A percentile compares a stretch with the other conserved stretches of the same genome.
These are phyloP conservation scores for Phytophthora melonis DNA, from an alignment of 352 stramenopile genomes.

Conservation along the genomic window DNA sequence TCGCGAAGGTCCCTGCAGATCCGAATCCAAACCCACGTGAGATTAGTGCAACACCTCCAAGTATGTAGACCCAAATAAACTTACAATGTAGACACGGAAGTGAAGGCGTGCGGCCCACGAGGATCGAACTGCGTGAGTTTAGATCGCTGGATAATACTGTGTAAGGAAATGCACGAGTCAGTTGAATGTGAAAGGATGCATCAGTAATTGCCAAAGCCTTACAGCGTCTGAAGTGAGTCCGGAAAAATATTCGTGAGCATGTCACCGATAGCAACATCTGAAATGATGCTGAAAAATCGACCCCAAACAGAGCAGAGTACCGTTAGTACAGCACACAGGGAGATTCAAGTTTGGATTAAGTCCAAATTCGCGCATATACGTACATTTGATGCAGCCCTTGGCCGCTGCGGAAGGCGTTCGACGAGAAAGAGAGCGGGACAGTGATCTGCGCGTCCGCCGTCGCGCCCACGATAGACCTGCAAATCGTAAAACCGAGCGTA, in stretches of 20 bases:
- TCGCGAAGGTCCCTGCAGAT: slow-evolving; percentile 65
- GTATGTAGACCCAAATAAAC: slow-evolving; percentile 22
- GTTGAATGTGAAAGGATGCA: background rate
- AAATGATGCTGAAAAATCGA: slow-evolving; percentile 46
- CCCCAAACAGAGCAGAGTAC: background rate
- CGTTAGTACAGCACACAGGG: slow-evolving; percentile 5
- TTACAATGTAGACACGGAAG: slow-evolving; percentile 63
- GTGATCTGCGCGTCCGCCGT: slow-evolving; percentile 57
- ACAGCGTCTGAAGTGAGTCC: slow-evolving; percentile 63
- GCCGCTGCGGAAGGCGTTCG: slow-evolving; percentile 56
- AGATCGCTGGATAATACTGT: slow-evolving; percentile 71
- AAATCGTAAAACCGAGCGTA: slow-evolving; percentile 23
- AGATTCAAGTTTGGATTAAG: no score
- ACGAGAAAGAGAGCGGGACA: slow-evolving; percentile 67
- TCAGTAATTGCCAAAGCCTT: slow-evolving; percentile 15
- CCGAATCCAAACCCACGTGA: background rate
- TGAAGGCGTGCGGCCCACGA: slow-evolving; percentile 51
- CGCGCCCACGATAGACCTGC: slow-evolving; percentile 65
- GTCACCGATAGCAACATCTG: slow-evolving; percentile 67
- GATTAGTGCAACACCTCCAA: background rate
- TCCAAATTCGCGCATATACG: slow-evolving; percentile 3
- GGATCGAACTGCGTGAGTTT: slow-evolving; percentile 71
- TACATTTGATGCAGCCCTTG: slow-evolving; percentile 61
- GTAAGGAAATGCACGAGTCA: slow-evolving; percentile 3
- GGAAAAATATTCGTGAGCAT: slow-evolving; percentile 79